These are phyloP conservation scores for Triticum urartu DNA, from an alignment of 176 grass and related monocot species.

Conservation along the genomic window DNA sequence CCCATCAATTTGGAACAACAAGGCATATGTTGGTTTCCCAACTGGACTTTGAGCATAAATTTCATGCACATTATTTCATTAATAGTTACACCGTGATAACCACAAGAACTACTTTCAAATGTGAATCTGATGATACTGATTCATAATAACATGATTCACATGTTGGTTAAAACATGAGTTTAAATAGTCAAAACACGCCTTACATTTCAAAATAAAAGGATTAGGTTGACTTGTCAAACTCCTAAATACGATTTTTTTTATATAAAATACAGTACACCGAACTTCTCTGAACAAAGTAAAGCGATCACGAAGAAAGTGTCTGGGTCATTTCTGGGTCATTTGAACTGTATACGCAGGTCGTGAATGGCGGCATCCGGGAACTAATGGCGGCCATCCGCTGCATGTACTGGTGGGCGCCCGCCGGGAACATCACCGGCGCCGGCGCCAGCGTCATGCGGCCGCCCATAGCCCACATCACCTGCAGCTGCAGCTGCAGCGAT, in stretches of 20 bases:
- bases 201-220: too few relatives aligned
- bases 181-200: too few relatives aligned
- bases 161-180: too few relatives aligned
- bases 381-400: conserved; percentile 36
- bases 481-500: conserved; percentile 74
- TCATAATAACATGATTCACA: too few relatives aligned
- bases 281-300: not conserved
- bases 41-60: too few relatives aligned
- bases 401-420: conserved; percentile 60
- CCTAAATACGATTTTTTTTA: not conserved
- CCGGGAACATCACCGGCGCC: conserved; percentile 65
- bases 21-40: too few relatives aligned
- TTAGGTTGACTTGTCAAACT: not conserved
- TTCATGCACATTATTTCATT: too few relatives aligned
- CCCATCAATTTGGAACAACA: too few relatives aligned
- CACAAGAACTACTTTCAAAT: too few relatives aligned
- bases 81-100: too few relatives aligned
- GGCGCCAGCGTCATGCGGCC: conserved; percentile 37
- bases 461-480: conserved; percentile 85
- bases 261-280: not conserved
- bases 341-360: not conserved
- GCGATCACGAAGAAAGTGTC: not conserved
- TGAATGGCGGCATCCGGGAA: conserved; percentile 41
- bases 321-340: not conserved
- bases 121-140: too few relatives aligned